Evolutionary conservation across 805 yeast species (phyloP), one percentile per base, ranked within the genome.

Genomic region (Lachancea waltii): DNA sequence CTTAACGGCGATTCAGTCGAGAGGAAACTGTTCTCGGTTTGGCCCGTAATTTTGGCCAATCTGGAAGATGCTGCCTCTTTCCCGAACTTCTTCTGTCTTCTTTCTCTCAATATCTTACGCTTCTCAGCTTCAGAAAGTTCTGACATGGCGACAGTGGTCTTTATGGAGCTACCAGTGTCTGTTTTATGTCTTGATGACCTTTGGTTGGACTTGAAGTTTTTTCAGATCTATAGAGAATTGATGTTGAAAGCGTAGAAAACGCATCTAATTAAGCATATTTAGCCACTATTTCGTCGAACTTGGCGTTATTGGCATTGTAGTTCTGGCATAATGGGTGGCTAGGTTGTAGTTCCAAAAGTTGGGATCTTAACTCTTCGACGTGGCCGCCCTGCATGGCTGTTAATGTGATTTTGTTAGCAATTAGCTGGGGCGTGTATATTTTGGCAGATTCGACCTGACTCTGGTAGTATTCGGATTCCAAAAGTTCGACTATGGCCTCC

Each of bases 221-320:
- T 22, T 30, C 7, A n/a, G n/a, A n/a, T n/a, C n/a, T n/a, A n/a
- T n/a, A n/a, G n/a, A n/a, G n/a, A n/a, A n/a, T n/a, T n/a, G n/a
- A n/a, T n/a, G n/a, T n/a, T n/a, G n/a, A n/a, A n/a, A 16, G 30
- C 30, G 9, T 27, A 17, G 26, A 23, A 23, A 23, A 23, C 13
- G 13, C 26, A 27, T 27, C 30, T 37, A 38, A 43, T 16, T 46
- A 42, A 36, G 54, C 51, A 54, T 79, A 81, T 56, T 79, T 81
- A 19, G 66, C 68, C 29, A 81, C 85, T 30, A 87, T 70, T 22
- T 72, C 73, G 59, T 82, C 86, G 52, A 89, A 89, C 46, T 75
- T 63, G 21, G 63, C 68, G 45, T 70, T 69, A 61, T 85, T 82
- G 39, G 75, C 83, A 30, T 70, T 62, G 44, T 74, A 65, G 49